Conservation (phyloP, 192 early-diverging fungal species). For the Linderina pennispora region DNA sequence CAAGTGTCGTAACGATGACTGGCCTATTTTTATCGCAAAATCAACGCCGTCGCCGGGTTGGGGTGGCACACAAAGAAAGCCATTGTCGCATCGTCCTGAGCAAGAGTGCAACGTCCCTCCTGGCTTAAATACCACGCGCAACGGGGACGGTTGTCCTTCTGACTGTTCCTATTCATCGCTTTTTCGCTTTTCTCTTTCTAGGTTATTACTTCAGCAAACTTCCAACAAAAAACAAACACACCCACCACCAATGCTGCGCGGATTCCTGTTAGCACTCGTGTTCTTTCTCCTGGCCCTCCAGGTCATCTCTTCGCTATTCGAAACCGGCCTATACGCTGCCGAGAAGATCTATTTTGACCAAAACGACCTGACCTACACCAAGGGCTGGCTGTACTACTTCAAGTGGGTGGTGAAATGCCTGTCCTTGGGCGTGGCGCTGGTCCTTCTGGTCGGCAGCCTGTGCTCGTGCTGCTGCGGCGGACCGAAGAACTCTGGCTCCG, state of each 20-base stretch:
- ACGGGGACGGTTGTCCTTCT: too few species aligned
- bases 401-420: conserved; percentile 46
- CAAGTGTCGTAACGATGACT: too few species aligned
- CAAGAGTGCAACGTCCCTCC: too few species aligned
- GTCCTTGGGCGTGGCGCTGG: conserved; percentile 27
- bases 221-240: too few species aligned
- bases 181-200: too few species aligned
- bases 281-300: conserved; percentile 22
- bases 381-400: conserved; percentile 45
- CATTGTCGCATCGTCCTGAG: too few species aligned
- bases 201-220: too few species aligned
- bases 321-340: conserved; percentile 40
- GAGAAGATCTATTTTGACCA: conserved; percentile 38
- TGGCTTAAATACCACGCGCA: too few species aligned
- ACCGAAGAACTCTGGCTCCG: conserved; percentile 4
- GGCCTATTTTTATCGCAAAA: too few species aligned
- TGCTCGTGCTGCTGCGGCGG: conserved; percentile 45
- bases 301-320: conserved; percentile 29
- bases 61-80: too few species aligned
- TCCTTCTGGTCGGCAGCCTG: conserved; percentile 21
- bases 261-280: conserved; percentile 23
- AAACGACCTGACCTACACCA: conserved; percentile 35
- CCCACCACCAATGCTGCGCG: conserved; percentile 11
- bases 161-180: too few species aligned
- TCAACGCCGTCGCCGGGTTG: too few species aligned